Evolutionary conservation across 306 rosid genomes (phyloP), one percentile per base, ranked within the genome.

Genomic region (Arachis hypogaea): DNA sequence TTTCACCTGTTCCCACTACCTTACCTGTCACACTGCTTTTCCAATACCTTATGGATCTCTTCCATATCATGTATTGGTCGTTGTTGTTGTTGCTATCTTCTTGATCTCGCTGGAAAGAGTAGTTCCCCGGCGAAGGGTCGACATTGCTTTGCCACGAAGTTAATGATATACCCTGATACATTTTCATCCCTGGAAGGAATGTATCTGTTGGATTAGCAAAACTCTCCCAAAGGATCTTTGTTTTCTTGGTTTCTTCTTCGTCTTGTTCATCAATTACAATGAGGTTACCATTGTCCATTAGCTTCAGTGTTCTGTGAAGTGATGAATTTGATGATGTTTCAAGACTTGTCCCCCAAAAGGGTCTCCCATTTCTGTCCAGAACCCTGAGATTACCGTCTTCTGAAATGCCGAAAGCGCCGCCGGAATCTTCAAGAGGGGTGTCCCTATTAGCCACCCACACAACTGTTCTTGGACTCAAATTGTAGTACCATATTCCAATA

Each of bases 401-500:
- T 52, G 82, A 52, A 57, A 91, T 69, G 75, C 76, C 71, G 40
- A 91, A 83, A 78, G 74, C 77, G 12, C 95, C 95, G 16, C 68
- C 71, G 14, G 76, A 14, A 76, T 83, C 88, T 46, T 68, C 54
- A 77, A 89, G 69, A 12, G 97, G 93, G 28, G 74, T 64, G 66
- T 87, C 95, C 76, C 89, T 68, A 65, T 88, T 90, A 62, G 97
- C 93, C 77, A 90, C 89, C 93, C 93, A 90, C 29, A 90, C 92
- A 80, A 90, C 78, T 30, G 82, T 82, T 30, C 36, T 75, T 59
- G 93, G 95, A 52, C 68, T 81, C 7, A 88, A 82, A 41, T 72
- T 59, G 76, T 87, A 69, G 71, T 82, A 91, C 93, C 95, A 91
- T 77, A 91, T 91, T 59, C 97, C 97, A 14, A 89, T 80, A 8